A percentile compares a stretch with the other conserved stretches of the same genome.
Evolutionary conservation across 2,329 filamentous ascomycete species (phyloP).

Genomic region (Talaromyces marneffei): DNA sequence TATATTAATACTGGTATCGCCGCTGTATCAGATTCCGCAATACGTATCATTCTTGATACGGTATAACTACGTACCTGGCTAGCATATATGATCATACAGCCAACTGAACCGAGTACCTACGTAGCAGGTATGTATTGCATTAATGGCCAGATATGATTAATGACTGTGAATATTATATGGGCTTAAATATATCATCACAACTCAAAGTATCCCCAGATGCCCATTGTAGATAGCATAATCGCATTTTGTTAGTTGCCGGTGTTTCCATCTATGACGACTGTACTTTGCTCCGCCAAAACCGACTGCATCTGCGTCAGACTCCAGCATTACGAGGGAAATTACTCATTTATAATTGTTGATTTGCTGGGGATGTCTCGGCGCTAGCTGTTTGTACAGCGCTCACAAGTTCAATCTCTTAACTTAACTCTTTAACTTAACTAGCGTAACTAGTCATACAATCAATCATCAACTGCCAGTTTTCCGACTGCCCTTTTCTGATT

Average conservation of each 20-base stretch:
- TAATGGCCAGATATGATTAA: background rate
- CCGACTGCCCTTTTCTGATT: background rate
- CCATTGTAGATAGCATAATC: background rate
- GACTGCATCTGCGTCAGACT: background rate
- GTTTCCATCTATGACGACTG: background rate
- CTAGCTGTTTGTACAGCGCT: background rate
- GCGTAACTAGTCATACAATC: background rate
- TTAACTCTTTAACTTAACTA: too few relatives aligned
- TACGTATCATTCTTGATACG: too few relatives aligned
- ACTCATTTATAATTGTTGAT: background rate
- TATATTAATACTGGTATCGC: background rate
- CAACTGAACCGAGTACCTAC: too few relatives aligned
- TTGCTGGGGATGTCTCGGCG: background rate
- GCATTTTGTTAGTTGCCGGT: background rate
- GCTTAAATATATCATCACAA: background rate
- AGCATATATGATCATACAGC: background rate
- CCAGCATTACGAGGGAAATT: background rate
- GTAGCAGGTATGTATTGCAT: background rate
- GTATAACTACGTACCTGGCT: background rate
- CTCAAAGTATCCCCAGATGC: background rate
- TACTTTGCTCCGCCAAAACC: background rate
- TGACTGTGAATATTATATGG: background rate
- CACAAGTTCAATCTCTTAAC: background rate
- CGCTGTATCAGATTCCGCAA: background rate
- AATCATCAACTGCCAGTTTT: background rate